Percentiles rank a stretch among this genome's conserved stretches.
These are phyloP conservation scores for Anisodus tanguticus DNA, from an alignment of 257 asterid genomes.

Conservation along the genomic window DNA sequence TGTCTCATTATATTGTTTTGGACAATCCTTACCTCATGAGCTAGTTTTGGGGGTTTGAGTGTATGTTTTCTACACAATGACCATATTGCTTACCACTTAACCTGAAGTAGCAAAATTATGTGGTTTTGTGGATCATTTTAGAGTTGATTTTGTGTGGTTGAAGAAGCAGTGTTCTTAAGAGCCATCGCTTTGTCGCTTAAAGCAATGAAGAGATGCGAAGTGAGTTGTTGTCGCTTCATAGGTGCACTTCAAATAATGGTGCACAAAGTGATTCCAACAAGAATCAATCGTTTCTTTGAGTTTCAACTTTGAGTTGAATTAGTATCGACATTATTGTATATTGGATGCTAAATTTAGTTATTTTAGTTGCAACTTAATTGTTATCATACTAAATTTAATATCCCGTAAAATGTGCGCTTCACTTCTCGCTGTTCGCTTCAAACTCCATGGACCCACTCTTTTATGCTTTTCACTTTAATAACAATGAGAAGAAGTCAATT, in stretches of 20 bases:
- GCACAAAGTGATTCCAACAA: constrained; percentile 7
- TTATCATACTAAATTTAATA: background rate
- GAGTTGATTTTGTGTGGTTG: constrained; percentile 30
- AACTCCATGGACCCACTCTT: constrained; percentile 5
- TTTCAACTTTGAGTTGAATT: background rate
- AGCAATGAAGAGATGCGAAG: background rate
- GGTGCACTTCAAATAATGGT: background rate
- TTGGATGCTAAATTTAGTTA: background rate
- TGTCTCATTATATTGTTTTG: background rate
- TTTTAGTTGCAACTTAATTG: constrained; percentile 1
- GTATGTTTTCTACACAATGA: background rate
- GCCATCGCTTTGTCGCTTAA: background rate
- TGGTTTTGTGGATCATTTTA: constrained; percentile 31
- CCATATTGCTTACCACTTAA: constrained; percentile 18
- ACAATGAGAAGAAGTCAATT: constrained; percentile 4
- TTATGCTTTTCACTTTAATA: background rate
- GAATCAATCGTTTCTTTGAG: background rate
- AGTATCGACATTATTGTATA: background rate
- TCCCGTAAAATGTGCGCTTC: background rate
- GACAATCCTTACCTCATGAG: background rate
- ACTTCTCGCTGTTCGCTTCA: background rate
- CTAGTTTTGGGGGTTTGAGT: background rate
- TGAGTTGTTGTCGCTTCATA: background rate
- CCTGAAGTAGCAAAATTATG: background rate
- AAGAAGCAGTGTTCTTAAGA: background rate